Conservation (phyloP, 2,329 filamentous ascomycete species). For the Pestalotiopsis sp. region DNA sequence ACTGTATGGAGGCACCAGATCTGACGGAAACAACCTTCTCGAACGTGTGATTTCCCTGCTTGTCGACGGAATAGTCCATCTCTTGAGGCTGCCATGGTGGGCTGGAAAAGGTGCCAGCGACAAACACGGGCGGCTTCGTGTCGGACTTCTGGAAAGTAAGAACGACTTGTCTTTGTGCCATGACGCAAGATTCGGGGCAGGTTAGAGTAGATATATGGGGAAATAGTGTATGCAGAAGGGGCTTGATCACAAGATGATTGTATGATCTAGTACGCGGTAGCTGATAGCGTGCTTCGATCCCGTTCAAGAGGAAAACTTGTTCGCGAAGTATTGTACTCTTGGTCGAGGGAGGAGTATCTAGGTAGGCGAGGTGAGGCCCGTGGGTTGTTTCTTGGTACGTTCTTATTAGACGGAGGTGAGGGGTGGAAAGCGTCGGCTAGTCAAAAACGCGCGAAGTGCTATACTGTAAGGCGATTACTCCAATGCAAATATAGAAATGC, state of each 20-base stretch:
- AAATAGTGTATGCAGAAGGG: neutral
- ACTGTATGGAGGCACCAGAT: constrained; percentile 65
- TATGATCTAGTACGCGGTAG: neutral
- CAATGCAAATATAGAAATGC: neutral
- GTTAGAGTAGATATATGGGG: neutral
- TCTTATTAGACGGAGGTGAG: neutral
- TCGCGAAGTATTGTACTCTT: neutral
- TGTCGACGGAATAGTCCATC: constrained; percentile 59
- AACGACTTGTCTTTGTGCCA: constrained; percentile 43
- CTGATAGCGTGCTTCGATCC: neutral
- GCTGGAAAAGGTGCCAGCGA: constrained; percentile 70
- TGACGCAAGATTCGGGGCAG: neutral
- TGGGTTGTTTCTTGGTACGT: neutral
- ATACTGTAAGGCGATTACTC: neutral
- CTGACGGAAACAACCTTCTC: constrained; percentile 56
- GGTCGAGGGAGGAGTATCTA: neutral
- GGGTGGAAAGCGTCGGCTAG: neutral
- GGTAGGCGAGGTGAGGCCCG: neutral
- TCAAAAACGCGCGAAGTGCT: neutral
- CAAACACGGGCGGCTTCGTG: constrained; percentile 67
- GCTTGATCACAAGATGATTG: neutral
- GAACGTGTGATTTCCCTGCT: constrained; percentile 61
- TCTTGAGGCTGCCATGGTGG: constrained; percentile 69
- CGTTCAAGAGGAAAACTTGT: neutral
- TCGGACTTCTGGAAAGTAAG: constrained; percentile 65